phyloP scores from a whole-genome alignment of 805 yeast genomes.

The Starmerella floris region DNA sequence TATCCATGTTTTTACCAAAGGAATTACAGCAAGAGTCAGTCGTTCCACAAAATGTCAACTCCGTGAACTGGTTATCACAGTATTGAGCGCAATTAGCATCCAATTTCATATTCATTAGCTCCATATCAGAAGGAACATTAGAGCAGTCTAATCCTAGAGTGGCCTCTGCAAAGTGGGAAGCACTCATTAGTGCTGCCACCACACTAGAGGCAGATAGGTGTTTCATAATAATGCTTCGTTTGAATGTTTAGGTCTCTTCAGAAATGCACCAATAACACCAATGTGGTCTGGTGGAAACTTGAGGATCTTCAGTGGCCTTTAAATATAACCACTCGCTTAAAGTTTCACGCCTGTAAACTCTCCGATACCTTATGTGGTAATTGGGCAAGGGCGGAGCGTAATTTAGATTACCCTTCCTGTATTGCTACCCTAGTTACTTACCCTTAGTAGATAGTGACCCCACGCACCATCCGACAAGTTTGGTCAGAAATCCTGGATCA shows the following conservation, averaged over 20 bases:
- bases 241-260: not conserved
- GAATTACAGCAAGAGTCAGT: constrained; percentile 7
- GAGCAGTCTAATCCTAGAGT: not conserved
- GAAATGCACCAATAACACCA: too few relatives aligned
- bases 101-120: constrained; percentile 5
- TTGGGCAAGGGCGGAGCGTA: too few relatives aligned
- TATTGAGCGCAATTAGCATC: constrained; percentile 11
- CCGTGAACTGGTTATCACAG: constrained; percentile 13
- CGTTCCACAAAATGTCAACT: constrained; percentile 10
- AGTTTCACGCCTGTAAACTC: too few relatives aligned
- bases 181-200: not conserved
- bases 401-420: too few relatives aligned
- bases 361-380: too few relatives aligned
- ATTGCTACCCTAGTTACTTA: too few relatives aligned
- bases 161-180: not conserved
- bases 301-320: not conserved
- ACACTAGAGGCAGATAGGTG: not conserved
- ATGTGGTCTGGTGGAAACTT: too few relatives aligned
- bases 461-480: too few relatives aligned
- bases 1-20: constrained; percentile 3
- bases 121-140: not conserved
- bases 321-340: too few relatives aligned
- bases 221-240: not conserved
- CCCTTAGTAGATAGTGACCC: too few relatives aligned
- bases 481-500: too few relatives aligned